phyloP scores from a whole-genome alignment of 768 basidiomycete species.

The Boletus barrowsii region DNA sequence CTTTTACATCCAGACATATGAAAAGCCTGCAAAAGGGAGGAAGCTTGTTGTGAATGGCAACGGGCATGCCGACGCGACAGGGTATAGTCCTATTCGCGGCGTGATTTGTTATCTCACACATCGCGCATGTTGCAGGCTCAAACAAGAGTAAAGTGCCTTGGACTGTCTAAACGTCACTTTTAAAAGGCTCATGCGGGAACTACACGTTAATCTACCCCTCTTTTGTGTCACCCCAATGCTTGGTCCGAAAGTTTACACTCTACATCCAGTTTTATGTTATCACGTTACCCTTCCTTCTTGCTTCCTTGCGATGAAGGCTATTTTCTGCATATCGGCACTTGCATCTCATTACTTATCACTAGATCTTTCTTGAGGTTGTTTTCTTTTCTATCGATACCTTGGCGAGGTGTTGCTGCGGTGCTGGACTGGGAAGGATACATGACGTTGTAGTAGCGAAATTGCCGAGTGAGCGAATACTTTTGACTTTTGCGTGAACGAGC shows the following conservation, averaged over 20 bases:
- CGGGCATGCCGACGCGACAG: constrained; percentile 40
- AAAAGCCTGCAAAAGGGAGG: constrained; percentile 50
- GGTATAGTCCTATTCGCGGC: constrained; percentile 19
- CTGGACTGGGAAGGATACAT: constrained; percentile 14
- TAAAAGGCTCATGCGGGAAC: not conserved
- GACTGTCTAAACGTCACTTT: not conserved
- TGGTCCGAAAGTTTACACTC: constrained; percentile 8
- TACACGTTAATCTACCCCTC: constrained; percentile 14
- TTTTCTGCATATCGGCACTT: constrained; percentile 12
- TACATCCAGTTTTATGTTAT: constrained; percentile 11
- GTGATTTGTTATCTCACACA: not conserved
- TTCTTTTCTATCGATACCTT: not conserved
- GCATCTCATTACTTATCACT: constrained; percentile 4
- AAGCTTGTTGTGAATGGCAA: constrained; percentile 39
- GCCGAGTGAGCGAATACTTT: not conserved
- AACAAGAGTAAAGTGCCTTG: constrained; percentile 29
- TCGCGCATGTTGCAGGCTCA: constrained; percentile 25
- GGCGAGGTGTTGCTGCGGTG: constrained; percentile 1
- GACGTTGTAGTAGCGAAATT: not conserved
- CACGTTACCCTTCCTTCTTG: constrained; percentile 11
- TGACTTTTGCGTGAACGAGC: not conserved
- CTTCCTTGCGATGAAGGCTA: constrained; percentile 12
- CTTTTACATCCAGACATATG: constrained; percentile 86
- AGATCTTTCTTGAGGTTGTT: constrained; percentile 10
- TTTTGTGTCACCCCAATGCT: constrained; percentile 4